Evolutionary conservation across 2,329 filamentous ascomycete genomes (phyloP), one percentile per base, ranked within the genome.

Genomic region (Tolypocladium ovalisporum): DNA sequence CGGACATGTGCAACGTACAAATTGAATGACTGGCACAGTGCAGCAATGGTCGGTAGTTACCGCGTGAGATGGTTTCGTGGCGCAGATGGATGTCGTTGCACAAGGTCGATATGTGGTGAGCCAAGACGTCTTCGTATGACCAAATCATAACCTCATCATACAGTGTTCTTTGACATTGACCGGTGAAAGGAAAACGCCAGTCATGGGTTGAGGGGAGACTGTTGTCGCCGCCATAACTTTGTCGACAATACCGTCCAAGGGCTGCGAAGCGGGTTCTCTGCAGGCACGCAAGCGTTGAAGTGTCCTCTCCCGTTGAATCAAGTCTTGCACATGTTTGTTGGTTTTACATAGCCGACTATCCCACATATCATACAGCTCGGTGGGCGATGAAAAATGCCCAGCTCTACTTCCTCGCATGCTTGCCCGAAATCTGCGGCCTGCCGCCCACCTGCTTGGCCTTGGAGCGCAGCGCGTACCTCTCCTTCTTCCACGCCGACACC

Each of bases 401-500:
- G 5, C n/a, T 39, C 51, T 56, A 64, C 55, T 62, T 66, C 57
- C 57, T 64, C 58, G 56, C 61, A 59, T 63, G 57, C 56, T 62
- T 62, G 4, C 64, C 44, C 7, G 24, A 24, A 32, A 49, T 24
- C 34, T 22, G 32, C 17, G 10, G 9, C 24, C 9, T 53, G 49
- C 49, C 64, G 27, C 58, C 66, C 29, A 61, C 58, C 58, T 69
- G 65, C 51, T 66, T 70, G 44, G 68, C 64, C 63, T 66, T 68
- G 57, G 69, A 68, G 37, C 74, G 66, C 61, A 75, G 66, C 29
- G 73, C 67, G 58, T 71, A 71, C 58, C 73, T 68, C 68, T 76
- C 74, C 71, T 74, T 75, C 69, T 74, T 76, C 75, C 75, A 77
- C 13, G 74, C 73, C 62, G 70, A 71, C 58, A 96, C 90, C 66